Base-by-base conservation (phyloP, 2,329 filamentous ascomycete genomes). In the Cladobotryum protrusum region DNA sequence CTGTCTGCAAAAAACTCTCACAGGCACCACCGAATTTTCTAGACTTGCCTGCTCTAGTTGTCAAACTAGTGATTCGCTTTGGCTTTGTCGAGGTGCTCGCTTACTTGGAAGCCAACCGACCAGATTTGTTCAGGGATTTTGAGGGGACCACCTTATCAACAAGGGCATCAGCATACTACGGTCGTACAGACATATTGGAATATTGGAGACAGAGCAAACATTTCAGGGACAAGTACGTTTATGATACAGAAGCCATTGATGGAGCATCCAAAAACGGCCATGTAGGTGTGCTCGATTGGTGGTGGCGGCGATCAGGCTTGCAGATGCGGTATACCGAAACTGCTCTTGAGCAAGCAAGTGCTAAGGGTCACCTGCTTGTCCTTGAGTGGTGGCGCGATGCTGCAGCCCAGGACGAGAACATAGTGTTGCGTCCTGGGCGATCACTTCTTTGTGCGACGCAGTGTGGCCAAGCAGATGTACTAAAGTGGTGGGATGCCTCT, bases 341-440 rank as follows among this genome's bases (percentile, higher is more conserved):
- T 5, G 89, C 92, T 0, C 78, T 97, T 15, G 92, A 96, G 67
- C 86, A 91, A 61, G 91, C 92, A 29, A 92, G 86, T 52, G 84
- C 84, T 3, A 86, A 89, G 61, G 90, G 91, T 7, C 87, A 93
- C 56, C 76, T 96, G n/a, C 73, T 82, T 6, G 89, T 96, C 1
- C 77, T 97, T 1, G 86, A 95, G 59, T 97, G 92, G 92, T 97
- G 92, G 92, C 87, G 88, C 58, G 79, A 85, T 52, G 83, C 85
- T 0, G 80, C 79, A 12, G 69, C 74, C 13, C 76, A 79, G 47
- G 77, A 84, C 60, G 76, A 84, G 40, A 68, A 69, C 1, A 71
- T 82, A 45, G 71, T 76, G 5, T 75, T 95, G 13, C 89, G 91
- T 58, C 87, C 91, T 0, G 91, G 91, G 39, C 90, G 93, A 60